Evolutionary conservation across 306 rosid genomes (phyloP).

Genomic region (Rosa lucieae): DNA sequence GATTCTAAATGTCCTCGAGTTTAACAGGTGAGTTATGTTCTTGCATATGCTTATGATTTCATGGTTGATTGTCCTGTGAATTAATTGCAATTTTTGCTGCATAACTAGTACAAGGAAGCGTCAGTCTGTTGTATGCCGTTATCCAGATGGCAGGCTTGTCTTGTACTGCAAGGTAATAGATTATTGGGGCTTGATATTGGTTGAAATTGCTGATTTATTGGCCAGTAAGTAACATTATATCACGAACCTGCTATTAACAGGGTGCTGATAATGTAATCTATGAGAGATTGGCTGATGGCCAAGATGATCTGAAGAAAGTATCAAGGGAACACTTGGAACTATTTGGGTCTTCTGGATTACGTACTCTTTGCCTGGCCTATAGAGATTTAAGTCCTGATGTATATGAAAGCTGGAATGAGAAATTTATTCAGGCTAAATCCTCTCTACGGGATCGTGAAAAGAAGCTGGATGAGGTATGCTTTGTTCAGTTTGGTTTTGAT

Average conservation of each 20-base stretch:
- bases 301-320: constrained; percentile 58
- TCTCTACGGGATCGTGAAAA: constrained; percentile 88
- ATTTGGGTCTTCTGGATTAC: constrained; percentile 85
- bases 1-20: constrained; percentile 93
- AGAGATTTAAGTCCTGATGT: constrained; percentile 66
- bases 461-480: constrained; percentile 90
- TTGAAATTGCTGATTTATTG: constrained; percentile 25
- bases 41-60: constrained; percentile 8
- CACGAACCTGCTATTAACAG: constrained; percentile 51
- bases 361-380: constrained; percentile 94
- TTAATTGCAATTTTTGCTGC: constrained; percentile 29
- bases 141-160: constrained; percentile 90
- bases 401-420: constrained; percentile 96
- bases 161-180: constrained; percentile 90
- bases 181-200: constrained; percentile 25
- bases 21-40: constrained; percentile 64
- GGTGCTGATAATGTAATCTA: constrained; percentile 93
- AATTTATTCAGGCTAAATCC: constrained; percentile 91
- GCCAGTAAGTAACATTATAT: constrained; percentile 31
- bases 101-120: constrained; percentile 88
- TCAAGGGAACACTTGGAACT: constrained; percentile 78
- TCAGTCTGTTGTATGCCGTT: constrained; percentile 94
- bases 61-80: constrained; percentile 19
- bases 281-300: constrained; percentile 70
- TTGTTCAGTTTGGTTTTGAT: constrained; percentile 10